A percentile compares a stretch with the other conserved stretches of the same genome.
Evolutionary conservation across 202 grass and related monocot species (phyloP).

Genomic region (Digitaria exilis): DNA sequence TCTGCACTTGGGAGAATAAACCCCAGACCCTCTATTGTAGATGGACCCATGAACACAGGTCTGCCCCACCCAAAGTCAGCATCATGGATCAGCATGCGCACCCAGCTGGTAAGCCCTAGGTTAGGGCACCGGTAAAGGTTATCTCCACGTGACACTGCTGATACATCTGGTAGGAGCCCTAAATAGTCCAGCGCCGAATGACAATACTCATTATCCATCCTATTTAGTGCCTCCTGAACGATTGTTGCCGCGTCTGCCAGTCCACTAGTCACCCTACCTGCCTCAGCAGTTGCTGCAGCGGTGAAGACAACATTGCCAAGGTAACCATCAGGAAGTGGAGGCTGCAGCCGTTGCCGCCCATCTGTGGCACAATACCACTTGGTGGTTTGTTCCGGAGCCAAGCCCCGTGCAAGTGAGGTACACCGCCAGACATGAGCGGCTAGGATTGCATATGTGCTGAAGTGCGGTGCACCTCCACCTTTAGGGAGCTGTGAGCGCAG

Average conservation of each 20-base stretch:
- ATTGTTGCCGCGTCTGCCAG: constrained; percentile 46
- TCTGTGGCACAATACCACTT: constrained; percentile 90
- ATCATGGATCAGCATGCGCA: constrained; percentile 78
- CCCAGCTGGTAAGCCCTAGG: constrained; percentile 91
- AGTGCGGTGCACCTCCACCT: constrained; percentile 33
- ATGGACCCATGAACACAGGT: constrained; percentile 91
- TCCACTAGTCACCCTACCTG: constrained; percentile 48
- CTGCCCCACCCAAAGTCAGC: constrained; percentile 87
- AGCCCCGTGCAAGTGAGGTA: constrained; percentile 66
- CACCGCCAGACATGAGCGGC: constrained; percentile 82
- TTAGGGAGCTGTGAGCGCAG: constrained; percentile 49
- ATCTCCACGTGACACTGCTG: constrained; percentile 67
- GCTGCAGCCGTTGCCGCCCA: constrained; percentile 70
- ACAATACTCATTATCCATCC: constrained; percentile 72
- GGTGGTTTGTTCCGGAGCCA: constrained; percentile 65
- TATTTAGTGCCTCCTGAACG: constrained; percentile 74
- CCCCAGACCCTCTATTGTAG: constrained; percentile 69
- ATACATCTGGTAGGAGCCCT: constrained; percentile 73
- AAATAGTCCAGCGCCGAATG: constrained; percentile 82
- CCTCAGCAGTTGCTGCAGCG: constrained; percentile 64
- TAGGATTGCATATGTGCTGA: constrained; percentile 68
- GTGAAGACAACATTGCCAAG: constrained; percentile 99
- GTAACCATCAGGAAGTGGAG: constrained; percentile 74
- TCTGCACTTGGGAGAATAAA: constrained; percentile 70
- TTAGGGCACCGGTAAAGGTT: constrained; percentile 96